These are phyloP conservation scores for Acanthamoeba lenticulata DNA, from an alignment of 208 protist species.

Conservation along the genomic window DNA sequence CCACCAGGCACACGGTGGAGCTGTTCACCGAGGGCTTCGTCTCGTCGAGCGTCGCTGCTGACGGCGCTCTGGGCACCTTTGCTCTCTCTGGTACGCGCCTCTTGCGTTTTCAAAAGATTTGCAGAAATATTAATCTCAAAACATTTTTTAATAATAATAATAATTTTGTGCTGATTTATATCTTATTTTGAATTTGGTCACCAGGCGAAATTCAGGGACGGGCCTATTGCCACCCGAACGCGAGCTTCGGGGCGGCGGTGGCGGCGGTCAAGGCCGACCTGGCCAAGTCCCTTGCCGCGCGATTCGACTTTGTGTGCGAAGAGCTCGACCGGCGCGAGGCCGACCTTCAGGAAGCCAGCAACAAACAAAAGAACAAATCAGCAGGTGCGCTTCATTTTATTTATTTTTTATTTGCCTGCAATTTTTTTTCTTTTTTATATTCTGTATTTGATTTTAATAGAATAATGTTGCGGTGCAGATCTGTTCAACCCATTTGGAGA, in stretches of 20 bases:
- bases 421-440: too few species aligned
- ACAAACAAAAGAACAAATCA: too few species aligned
- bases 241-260: background rate
- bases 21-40: background rate
- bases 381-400: too few species aligned
- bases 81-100: background rate
- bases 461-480: too few species aligned
- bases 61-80: background rate
- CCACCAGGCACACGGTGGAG: background rate
- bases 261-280: background rate
- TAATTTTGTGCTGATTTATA: too few species aligned
- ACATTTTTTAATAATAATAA: too few species aligned
- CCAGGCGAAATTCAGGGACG: background rate
- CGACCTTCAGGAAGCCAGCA: background rate
- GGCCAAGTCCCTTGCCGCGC: background rate
- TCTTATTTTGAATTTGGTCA: too few species aligned
- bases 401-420: too few species aligned
- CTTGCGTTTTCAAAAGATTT: too few species aligned
- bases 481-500: background rate
- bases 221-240: background rate
- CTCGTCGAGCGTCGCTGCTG: background rate
- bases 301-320: constrained; percentile 3
- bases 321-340: background rate
- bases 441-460: too few species aligned
- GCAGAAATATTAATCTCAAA: too few species aligned